These are phyloP conservation scores for Hawksworthiomyces lignivorus DNA, from an alignment of 2,329 filamentous ascomycete genomes.

Conservation along the genomic window DNA sequence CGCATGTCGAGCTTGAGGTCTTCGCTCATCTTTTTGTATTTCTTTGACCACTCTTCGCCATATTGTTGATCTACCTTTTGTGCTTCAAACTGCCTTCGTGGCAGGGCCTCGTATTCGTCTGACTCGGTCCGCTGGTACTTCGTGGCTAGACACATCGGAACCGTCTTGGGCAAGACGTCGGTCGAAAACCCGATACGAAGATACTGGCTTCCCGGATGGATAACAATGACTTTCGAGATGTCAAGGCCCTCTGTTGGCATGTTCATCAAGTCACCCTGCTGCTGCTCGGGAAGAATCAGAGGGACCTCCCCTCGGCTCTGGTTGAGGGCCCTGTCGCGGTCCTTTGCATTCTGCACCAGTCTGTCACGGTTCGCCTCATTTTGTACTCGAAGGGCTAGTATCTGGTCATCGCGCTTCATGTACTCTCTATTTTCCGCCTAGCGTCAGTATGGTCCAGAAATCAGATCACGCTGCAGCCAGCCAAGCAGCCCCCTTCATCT, in stretches of 20 bases:
- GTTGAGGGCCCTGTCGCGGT: slow-evolving; percentile 77
- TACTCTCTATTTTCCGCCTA: too few relatives aligned
- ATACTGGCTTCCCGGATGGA: slow-evolving; percentile 94
- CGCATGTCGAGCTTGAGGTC: slow-evolving; percentile 89
- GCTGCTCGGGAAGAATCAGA: slow-evolving; percentile 52
- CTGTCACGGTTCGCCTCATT: slow-evolving; percentile 78
- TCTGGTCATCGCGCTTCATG: slow-evolving; percentile 95
- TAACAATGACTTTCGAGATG: slow-evolving; percentile 85
- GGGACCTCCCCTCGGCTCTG: slow-evolving; percentile 58
- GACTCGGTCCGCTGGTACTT: slow-evolving; percentile 72
- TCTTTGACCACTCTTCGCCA: slow-evolving; percentile 70
- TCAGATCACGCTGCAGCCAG: too few relatives aligned
- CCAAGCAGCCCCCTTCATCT: too few relatives aligned
- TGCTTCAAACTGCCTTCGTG: slow-evolving; percentile 58
- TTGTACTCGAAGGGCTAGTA: slow-evolving; percentile 79
- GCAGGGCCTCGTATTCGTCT: slow-evolving; percentile 73
- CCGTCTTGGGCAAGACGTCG: slow-evolving; percentile 86
- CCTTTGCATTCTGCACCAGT: slow-evolving; percentile 78
- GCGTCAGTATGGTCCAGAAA: too few relatives aligned
- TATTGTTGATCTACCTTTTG: slow-evolving; percentile 69
- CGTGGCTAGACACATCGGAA: slow-evolving; percentile 86
- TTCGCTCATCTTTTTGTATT: slow-evolving; percentile 72
- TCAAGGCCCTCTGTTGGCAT: slow-evolving; percentile 54
- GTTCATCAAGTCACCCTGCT: slow-evolving; percentile 38
- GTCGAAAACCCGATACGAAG: slow-evolving; percentile 90